Percentiles rank a stretch among this genome's conserved stretches.
Conservation (phyloP, 2,329 filamentous ascomycete species). For the Colletotrichum aenigma region DNA sequence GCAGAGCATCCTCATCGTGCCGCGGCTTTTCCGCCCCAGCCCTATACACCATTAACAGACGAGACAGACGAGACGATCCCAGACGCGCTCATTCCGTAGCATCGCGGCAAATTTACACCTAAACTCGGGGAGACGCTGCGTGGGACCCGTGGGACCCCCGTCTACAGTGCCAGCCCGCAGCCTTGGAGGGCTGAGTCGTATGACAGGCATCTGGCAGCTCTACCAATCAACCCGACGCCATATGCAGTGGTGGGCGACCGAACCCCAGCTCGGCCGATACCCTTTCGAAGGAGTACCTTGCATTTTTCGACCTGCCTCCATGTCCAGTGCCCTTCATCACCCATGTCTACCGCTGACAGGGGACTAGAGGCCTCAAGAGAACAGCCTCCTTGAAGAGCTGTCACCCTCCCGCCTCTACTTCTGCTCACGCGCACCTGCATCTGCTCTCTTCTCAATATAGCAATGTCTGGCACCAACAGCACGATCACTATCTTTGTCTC, state of each 20-base stretch:
- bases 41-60: neutral
- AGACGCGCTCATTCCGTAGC: constrained; percentile 18
- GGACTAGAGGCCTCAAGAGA: constrained; percentile 23
- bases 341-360: constrained; percentile 30
- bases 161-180: neutral
- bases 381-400: constrained; percentile 26
- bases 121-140: constrained; percentile 15
- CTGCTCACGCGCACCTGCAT: constrained; percentile 25
- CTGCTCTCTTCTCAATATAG: constrained; percentile 40
- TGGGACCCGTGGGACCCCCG: constrained; percentile 4
- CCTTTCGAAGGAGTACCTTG: constrained; percentile 26
- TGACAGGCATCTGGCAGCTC: constrained; percentile 15
- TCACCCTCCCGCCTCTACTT: constrained; percentile 23
- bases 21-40: constrained; percentile 9
- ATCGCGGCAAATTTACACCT: constrained; percentile 16
- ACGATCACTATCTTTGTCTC: constrained; percentile 31
- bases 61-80: constrained; percentile 8
- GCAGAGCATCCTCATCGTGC: neutral
- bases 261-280: constrained; percentile 19
- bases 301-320: constrained; percentile 20
- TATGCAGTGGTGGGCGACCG: constrained; percentile 12
- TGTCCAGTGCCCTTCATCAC: constrained; percentile 15
- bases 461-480: constrained; percentile 34
- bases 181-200: constrained; percentile 22
- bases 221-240: constrained; percentile 19